Conservation (phyloP, 148 eudicot species). For the Mesembryanthemum crystallinum region DNA sequence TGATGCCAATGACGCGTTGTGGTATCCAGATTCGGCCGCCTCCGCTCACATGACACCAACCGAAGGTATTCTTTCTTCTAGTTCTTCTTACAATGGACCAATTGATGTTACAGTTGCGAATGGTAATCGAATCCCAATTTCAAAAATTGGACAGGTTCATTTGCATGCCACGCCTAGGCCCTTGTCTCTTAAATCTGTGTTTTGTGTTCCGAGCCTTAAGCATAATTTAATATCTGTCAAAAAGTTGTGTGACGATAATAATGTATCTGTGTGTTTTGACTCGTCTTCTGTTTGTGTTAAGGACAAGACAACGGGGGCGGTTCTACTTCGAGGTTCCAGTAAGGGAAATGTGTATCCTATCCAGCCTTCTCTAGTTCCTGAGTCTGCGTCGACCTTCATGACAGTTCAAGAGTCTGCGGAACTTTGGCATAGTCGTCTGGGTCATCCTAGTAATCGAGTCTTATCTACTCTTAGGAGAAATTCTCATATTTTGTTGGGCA, state of each 20-base stretch:
- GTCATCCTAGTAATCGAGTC: background rate
- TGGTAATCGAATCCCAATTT: background rate
- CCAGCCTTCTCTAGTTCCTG: background rate
- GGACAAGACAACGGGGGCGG: background rate
- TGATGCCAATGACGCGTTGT: background rate
- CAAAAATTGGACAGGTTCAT: background rate
- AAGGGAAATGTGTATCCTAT: background rate
- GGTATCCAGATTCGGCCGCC: background rate
- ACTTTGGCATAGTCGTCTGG: background rate
- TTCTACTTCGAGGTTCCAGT: background rate
- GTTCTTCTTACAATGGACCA: background rate
- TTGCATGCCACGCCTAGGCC: background rate
- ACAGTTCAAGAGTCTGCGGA: background rate
- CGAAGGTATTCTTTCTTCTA: background rate
- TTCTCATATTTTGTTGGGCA: background rate
- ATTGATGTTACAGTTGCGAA: background rate
- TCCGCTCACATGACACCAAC: background rate
- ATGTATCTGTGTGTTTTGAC: background rate
- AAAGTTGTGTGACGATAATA: background rate
- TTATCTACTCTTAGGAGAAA: background rate
- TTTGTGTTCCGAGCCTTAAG: background rate
- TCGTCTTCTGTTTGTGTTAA: background rate
- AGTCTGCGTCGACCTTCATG: accelerated
- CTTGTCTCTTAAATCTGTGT: background rate
- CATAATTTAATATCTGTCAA: background rate